Percentiles rank a stretch among this genome's conserved stretches.
Conservation (phyloP, 495 filamentous ascomycete species). For the Penicillium paxilli region DNA sequence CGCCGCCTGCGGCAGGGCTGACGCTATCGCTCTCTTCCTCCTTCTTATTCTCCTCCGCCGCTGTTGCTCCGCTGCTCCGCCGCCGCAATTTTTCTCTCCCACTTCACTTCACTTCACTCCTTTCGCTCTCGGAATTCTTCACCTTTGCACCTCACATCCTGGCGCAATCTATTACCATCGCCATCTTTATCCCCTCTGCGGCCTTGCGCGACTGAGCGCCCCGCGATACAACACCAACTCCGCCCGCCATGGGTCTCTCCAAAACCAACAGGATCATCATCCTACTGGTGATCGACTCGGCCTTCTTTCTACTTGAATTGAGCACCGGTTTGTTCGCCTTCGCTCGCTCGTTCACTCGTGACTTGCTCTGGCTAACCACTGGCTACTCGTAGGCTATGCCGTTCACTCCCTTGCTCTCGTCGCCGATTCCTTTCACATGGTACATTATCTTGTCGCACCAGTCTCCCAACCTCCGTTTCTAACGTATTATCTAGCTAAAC, state of each 20-base stretch:
- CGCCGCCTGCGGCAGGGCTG: no score
- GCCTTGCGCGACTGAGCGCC: constrained; percentile 29
- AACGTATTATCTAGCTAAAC: constrained; percentile 58
- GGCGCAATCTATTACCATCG: no score
- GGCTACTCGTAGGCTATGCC: constrained; percentile 63
- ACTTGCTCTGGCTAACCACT: constrained; percentile 13
- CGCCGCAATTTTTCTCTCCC: no score
- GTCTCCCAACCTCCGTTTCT: constrained; percentile 1
- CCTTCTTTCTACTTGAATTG: constrained; percentile 89
- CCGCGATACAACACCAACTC: constrained; percentile 6
- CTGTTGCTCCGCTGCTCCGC: no score
- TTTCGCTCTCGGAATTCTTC: no score
- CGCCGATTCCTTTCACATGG: constrained; percentile 98
- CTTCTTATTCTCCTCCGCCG: no score
- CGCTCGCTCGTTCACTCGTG: not conserved
- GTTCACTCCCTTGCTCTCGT: constrained; percentile 91
- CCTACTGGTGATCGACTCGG: constrained; percentile 84
- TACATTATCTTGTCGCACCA: constrained; percentile 29
- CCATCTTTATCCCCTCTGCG: constrained; percentile 7
- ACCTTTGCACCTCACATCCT: no score
- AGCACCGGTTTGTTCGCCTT: constrained; percentile 57
- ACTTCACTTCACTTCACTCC: no score
- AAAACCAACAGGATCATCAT: constrained; percentile 91
- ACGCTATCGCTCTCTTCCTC: no score
- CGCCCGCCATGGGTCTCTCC: constrained; percentile 75